These are phyloP conservation scores for Saccharomyces hybrid DNA, from an alignment of 1,139 yeast genomes.

Conservation along the genomic window DNA sequence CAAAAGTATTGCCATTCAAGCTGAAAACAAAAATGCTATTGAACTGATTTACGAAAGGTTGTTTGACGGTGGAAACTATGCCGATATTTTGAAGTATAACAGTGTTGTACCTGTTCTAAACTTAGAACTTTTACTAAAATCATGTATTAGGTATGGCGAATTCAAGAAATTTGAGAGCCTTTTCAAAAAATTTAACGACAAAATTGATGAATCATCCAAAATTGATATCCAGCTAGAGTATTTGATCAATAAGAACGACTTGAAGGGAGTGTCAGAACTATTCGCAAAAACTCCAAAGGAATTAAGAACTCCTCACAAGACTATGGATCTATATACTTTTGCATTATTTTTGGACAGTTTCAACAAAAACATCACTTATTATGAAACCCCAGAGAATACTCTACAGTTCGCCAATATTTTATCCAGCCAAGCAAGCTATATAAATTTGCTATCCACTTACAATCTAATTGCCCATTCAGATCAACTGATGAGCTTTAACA, in stretches of 20 bases:
- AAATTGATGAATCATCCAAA: conserved; percentile 10
- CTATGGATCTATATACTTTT: conserved; percentile 22
- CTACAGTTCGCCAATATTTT: conserved; percentile 28
- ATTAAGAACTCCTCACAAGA: conserved; percentile 12
- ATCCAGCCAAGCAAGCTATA: conserved; percentile 18
- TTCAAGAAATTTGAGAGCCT: conserved; percentile 14
- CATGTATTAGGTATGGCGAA: conserved; percentile 24
- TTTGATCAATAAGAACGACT: conserved; percentile 16
- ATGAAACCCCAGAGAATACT: conserved; percentile 19
- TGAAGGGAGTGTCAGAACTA: conserved; percentile 20
- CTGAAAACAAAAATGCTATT: conserved; percentile 23
- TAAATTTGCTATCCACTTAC: conserved; percentile 19
- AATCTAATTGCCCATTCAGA: conserved; percentile 11
- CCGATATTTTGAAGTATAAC: conserved; percentile 19
- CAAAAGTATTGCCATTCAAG: conserved; percentile 25
- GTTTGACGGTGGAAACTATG: conserved; percentile 17
- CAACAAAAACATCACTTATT: conserved; percentile 1
- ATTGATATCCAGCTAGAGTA: conserved; percentile 22
- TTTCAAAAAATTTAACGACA: conserved; percentile 15
- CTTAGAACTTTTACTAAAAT: conserved; percentile 20
- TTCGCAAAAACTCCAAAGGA: conserved; percentile 10
- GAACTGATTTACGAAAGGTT: conserved; percentile 18
- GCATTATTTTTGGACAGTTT: conserved; percentile 24
- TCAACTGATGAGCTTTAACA: conserved; percentile 3
- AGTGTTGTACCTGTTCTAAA: conserved; percentile 23